phyloP scores from a whole-genome alignment of 129 eudicot species.

The Pulicaria dysenterica region DNA sequence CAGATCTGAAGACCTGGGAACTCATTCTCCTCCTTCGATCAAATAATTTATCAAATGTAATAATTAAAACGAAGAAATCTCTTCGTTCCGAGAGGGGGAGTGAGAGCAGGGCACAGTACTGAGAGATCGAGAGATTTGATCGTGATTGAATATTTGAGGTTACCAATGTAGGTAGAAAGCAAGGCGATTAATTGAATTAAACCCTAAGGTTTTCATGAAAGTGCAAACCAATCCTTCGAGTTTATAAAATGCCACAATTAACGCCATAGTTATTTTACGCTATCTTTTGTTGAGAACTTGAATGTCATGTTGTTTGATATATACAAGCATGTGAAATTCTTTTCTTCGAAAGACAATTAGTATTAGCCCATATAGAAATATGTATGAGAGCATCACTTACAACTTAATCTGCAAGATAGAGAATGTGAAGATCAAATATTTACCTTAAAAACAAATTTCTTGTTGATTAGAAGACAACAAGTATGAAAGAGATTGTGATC shows the following conservation, averaged over 20 bases:
- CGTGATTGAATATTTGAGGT: conserved; percentile 39
- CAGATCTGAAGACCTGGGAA: conserved; percentile 72
- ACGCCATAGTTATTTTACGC: neutral
- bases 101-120: conserved; percentile 15
- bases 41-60: conserved; percentile 6
- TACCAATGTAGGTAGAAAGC: conserved; percentile 18
- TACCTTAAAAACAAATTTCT: too few relatives aligned
- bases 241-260: neutral
- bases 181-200: neutral
- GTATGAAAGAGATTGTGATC: too few relatives aligned
- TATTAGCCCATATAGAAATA: too few relatives aligned
- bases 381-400: too few relatives aligned
- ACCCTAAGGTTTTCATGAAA: conserved; percentile 26
- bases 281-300: neutral
- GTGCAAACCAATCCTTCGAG: conserved; percentile 5
- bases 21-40: conserved; percentile 49
- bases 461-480: too few relatives aligned
- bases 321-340: too few relatives aligned
- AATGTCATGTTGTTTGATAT: too few relatives aligned
- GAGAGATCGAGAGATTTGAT: conserved; percentile 19
- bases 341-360: too few relatives aligned
- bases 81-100: conserved; percentile 6
- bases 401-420: too few relatives aligned
- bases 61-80: neutral
- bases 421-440: too few relatives aligned